Evolutionary conservation across 331 rosid genomes (phyloP).

Genomic region (Quercus phellos): DNA sequence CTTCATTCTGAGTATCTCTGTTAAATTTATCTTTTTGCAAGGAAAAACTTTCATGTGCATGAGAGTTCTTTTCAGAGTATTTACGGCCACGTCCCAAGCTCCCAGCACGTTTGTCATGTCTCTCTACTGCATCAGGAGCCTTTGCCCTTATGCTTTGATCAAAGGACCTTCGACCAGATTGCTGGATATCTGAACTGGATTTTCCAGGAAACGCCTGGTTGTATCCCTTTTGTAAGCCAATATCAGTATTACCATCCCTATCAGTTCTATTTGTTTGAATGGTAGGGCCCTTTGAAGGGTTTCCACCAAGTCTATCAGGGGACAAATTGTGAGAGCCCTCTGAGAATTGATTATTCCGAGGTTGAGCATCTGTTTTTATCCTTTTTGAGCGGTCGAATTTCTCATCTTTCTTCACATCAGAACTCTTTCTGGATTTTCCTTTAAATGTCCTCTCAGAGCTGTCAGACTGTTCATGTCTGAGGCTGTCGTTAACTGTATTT

Average conservation of each 20-base stretch:
- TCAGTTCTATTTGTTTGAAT: conserved; percentile 50
- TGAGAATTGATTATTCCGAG: conserved; percentile 40
- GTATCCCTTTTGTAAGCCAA: conserved; percentile 53
- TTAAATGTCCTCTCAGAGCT: conserved; percentile 57
- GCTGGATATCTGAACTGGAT: conserved; percentile 52
- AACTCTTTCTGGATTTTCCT: conserved; percentile 58
- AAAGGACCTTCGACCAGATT: conserved; percentile 47
- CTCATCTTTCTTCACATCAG: conserved; percentile 53
- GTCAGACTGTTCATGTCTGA: conserved; percentile 60
- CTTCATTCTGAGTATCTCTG: conserved; percentile 49
- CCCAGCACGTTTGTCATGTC: conserved; percentile 51
- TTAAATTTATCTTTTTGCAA: conserved; percentile 43
- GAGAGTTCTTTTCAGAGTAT: conserved; percentile 51
- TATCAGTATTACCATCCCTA: conserved; percentile 46
- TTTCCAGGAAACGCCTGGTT: conserved; percentile 50
- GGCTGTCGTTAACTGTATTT: conserved; percentile 42
- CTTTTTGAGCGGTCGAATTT: conserved; percentile 51
- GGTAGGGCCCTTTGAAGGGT: conserved; percentile 40
- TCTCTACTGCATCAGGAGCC: conserved; percentile 47
- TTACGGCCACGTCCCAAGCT: conserved; percentile 46
- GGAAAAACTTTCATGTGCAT: conserved; percentile 37
- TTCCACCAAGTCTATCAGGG: conserved; percentile 52
- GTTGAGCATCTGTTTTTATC: conserved; percentile 45
- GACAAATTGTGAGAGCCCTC: conserved; percentile 47
- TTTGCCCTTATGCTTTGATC: conserved; percentile 45